phyloP scores from a whole-genome alignment of 306 rosid species.

The Vigna reflexopilosa region DNA sequence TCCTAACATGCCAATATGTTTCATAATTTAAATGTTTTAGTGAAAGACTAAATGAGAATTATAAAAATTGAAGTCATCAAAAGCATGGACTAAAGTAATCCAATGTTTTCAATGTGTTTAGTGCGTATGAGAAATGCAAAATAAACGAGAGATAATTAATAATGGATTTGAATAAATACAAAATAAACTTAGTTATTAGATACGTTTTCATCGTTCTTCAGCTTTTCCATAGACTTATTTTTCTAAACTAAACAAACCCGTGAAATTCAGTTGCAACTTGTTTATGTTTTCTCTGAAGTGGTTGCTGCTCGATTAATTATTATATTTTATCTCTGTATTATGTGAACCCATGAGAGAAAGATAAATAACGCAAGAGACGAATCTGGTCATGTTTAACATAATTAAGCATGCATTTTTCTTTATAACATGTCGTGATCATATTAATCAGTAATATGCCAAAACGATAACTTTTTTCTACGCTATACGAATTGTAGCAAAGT shows the following conservation, averaged over 20 bases:
- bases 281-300: neutral
- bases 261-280: neutral
- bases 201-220: neutral
- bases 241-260: neutral
- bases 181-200: neutral
- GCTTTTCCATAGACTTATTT: too few species aligned
- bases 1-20: neutral
- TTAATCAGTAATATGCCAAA: too few species aligned
- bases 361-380: neutral
- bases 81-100: neutral
- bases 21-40: neutral
- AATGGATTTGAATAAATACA: neutral
- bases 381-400: neutral
- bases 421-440: neutral
- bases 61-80: neutral
- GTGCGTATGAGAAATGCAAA: neutral
- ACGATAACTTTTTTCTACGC: neutral
- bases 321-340: neutral
- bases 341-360: neutral
- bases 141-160: neutral
- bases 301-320: neutral
- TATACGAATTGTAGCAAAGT: neutral
- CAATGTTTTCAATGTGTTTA: constrained; percentile 14
- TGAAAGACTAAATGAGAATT: neutral
- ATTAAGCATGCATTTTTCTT: neutral